These are phyloP conservation scores for Trichoderma brevicompactum DNA, from an alignment of 2,329 filamentous ascomycete genomes.

Conservation along the genomic window DNA sequence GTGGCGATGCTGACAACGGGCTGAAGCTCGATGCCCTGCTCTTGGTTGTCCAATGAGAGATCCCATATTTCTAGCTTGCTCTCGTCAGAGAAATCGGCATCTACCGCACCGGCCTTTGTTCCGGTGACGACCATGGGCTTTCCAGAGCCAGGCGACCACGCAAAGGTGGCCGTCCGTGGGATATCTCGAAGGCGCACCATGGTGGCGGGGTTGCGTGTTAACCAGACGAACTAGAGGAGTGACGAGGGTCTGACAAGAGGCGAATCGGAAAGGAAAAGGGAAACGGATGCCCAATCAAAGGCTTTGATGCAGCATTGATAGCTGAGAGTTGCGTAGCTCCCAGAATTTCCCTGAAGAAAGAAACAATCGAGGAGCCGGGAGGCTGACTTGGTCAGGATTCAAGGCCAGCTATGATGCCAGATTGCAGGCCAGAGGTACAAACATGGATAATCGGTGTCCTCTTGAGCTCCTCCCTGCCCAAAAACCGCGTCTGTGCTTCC, in stretches of 20 bases:
- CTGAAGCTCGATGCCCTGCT: conserved; percentile 80
- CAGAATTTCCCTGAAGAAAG: conserved; percentile 19
- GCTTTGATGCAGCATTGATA: conserved; percentile 28
- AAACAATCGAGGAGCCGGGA: conserved; percentile 30
- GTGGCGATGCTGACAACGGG: conserved; percentile 82
- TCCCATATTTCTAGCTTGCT: conserved; percentile 98
- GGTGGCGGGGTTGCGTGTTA: conserved; percentile 43
- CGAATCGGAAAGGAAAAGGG: conserved; percentile 23
- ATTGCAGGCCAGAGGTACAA: conserved; percentile 45
- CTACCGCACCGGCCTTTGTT: conserved; percentile 91
- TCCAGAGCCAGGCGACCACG: conserved; percentile 84
- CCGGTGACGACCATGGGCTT: conserved; percentile 88
- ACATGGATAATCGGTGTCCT: conserved; percentile 22
- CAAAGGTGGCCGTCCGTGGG: conserved; percentile 93
- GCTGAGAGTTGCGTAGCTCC: conserved; percentile 27
- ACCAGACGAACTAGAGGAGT: conserved; percentile 30
- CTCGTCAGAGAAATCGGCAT: conserved; percentile 96
- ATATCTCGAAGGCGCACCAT: conserved; percentile 99
- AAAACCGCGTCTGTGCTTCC: conserved; percentile 30
- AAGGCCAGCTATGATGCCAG: conserved; percentile 47
- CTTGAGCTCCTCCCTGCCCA: conserved; percentile 39
- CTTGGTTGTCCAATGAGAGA: conserved; percentile 76
- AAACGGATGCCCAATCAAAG: conserved; percentile 19
- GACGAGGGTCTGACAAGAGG: conserved; percentile 14
- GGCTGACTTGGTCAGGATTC: conserved; percentile 26